Evolutionary conservation across 2,329 filamentous ascomycete genomes (phyloP).

Genomic region (Pyricularia sp.): DNA sequence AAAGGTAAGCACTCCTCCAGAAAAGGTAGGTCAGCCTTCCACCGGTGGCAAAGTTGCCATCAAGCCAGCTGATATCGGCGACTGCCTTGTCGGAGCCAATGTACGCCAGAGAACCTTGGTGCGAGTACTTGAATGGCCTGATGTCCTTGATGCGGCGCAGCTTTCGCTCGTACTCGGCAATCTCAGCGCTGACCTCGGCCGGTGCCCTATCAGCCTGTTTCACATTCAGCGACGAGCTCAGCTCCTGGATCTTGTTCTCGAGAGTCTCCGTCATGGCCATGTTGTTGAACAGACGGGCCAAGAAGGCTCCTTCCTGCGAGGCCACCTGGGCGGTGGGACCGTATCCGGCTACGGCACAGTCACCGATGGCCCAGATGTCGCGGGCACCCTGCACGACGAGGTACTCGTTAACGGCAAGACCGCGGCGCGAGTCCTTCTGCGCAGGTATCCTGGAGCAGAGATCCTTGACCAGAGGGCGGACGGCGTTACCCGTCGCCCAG

Average conservation of each 20-base stretch:
- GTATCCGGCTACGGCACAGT: conserved; percentile 96
- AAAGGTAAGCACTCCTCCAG: conserved; percentile 96
- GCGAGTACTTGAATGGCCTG: conserved; percentile 96
- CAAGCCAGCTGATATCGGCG: conserved; percentile 94
- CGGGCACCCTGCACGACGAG: conserved; percentile 94
- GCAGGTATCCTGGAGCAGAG: conserved; percentile 87
- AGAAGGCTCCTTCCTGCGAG: conserved; percentile 88
- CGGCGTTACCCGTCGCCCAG: conserved; percentile 95
- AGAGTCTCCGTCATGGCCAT: conserved; percentile 91
- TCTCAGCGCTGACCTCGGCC: conserved; percentile 60
- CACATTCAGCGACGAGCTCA: conserved; percentile 54
- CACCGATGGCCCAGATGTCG: conserved; percentile 96
- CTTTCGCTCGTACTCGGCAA: conserved; percentile 79
- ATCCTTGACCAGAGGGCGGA: conserved; percentile 82
- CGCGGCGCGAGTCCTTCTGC: conserved; percentile 89
- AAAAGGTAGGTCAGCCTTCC: conserved; percentile 95
- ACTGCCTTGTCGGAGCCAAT: conserved; percentile 96
- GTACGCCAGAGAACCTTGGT: conserved; percentile 94
- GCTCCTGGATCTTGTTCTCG: conserved; percentile 62
- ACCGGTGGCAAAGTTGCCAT: conserved; percentile 89
- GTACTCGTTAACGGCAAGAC: conserved; percentile 96
- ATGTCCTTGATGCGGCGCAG: conserved; percentile 86
- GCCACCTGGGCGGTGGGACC: conserved; percentile 96
- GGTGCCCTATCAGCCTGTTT: conserved; percentile 50
- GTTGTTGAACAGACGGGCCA: conserved; percentile 94